These are phyloP conservation scores for Hevea brasiliensis DNA, from an alignment of 345 rosid species.

Conservation along the genomic window DNA sequence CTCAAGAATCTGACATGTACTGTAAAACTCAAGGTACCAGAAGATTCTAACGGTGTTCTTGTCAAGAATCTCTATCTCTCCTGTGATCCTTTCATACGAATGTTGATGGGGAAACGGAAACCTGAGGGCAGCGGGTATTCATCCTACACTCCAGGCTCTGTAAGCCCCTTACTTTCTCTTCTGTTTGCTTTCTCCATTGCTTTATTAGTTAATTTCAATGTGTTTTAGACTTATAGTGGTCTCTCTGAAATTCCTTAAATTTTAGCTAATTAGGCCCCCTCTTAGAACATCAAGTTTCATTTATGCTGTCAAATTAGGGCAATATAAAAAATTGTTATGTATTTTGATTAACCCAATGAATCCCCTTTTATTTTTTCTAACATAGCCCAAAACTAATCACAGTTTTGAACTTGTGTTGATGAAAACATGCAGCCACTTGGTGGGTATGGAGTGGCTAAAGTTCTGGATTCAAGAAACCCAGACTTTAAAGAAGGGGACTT, in stretches of 20 bases:
- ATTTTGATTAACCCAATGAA: too few species aligned
- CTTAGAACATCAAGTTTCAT: too few species aligned
- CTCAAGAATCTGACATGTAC: slow-evolving; percentile 28
- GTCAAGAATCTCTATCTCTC: slow-evolving; percentile 62
- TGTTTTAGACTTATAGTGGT: too few species aligned
- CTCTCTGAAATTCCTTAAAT: too few species aligned
- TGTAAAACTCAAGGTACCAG: slow-evolving; percentile 22
- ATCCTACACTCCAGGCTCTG: slow-evolving; percentile 32
- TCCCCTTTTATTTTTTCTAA: too few species aligned
- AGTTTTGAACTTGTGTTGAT: background rate
- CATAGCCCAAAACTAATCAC: too few species aligned
- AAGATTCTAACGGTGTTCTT: slow-evolving; percentile 27
- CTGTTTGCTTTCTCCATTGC: background rate
- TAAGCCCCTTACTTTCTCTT: slow-evolving; percentile 16
- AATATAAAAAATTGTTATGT: too few species aligned
- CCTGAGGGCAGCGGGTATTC: background rate
- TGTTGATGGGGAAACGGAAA: slow-evolving; percentile 11
- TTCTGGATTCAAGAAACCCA: slow-evolving; percentile 19
- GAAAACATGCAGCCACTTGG: slow-evolving; percentile 14
- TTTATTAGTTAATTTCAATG: too few species aligned
- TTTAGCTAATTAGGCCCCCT: too few species aligned
- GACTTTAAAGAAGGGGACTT: slow-evolving; percentile 27
- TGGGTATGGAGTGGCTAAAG: slow-evolving; percentile 30
- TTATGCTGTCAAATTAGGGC: too few species aligned
- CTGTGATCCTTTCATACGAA: slow-evolving; percentile 50